Base-by-base conservation (phyloP, 2,329 filamentous ascomycete genomes). In the Alternaria gaisen region DNA sequence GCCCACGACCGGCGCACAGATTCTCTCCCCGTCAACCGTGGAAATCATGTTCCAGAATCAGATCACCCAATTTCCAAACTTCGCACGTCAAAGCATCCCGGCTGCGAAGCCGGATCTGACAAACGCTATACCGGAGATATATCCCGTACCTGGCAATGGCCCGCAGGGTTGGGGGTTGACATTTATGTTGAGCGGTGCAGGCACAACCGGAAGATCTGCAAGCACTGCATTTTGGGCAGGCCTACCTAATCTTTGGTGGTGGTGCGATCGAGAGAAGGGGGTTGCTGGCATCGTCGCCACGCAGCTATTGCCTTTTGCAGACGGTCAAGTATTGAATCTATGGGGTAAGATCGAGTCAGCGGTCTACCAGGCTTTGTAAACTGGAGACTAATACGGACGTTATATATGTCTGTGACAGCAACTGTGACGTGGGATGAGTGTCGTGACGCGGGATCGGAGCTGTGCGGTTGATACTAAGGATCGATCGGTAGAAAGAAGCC, bases 91-190 rank as follows among this genome's bases (percentile, higher is more conserved):
- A 20, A 43, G 46, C 12, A 60, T 46, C 32, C 57, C 46, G 30
- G 44, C 18, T 30, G 32, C 24, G n/a, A 18, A 44, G 30, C 46
- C 44, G 8, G 24, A 52, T 32, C 36, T 46, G 44, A 51, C 22
- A 18, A 52, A 56, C 46, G 40, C 57, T 32, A 52, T 51, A 14
- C 28, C 46, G 8, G 43, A 56, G 30, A 56, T 60, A 26, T 32
- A 34, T 41, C 46, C 40, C 24, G 40, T 40, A 24, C 53, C 53
- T 30, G 41, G 53, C 20, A 46, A 46, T 18, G 43, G 38, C 14
- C 43, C 40, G 20, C 30, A 60, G 30, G 38, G 44, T 50, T 60
- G 53, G 54, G 46, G 53, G 2, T 47, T 36, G 32, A 60, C 43
- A 20, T 51, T 41, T 22, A 22, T 40, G 44, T 42, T 36, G 16